A percentile compares a stretch with the other conserved stretches of the same genome.
Evolutionary conservation across 2,329 filamentous ascomycete species (phyloP).

Genomic region (Neopestalotiopsis sp.): DNA sequence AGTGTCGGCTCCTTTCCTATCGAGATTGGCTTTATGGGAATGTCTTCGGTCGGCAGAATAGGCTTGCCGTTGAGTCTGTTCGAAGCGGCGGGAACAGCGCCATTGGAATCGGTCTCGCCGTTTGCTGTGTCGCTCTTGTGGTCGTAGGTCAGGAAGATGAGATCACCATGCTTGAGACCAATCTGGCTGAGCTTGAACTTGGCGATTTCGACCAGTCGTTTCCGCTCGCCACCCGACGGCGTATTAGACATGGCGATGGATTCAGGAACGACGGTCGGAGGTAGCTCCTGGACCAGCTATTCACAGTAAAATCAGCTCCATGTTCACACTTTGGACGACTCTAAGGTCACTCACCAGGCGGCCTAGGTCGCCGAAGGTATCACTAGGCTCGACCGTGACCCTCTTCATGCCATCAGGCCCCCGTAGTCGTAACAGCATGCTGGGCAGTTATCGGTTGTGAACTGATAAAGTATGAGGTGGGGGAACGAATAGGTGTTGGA

Average conservation of each 20-base stretch:
- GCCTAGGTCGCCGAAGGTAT: conserved; percentile 71
- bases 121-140: conserved; percentile 54
- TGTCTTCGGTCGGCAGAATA: conserved; percentile 70
- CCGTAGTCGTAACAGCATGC: conserved; percentile 85
- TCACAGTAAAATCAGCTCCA: not conserved
- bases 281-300: conserved; percentile 64
- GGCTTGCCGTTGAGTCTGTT: conserved; percentile 81
- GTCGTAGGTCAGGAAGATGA: conserved; percentile 85
- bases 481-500: not conserved
- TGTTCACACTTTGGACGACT: not conserved
- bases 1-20: conserved; percentile 57
- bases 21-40: conserved; percentile 64
- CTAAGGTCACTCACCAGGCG: conserved; percentile 46
- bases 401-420: conserved; percentile 94
- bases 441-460: conserved; percentile 29
- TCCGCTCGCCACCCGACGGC: conserved; percentile 62
- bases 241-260: conserved; percentile 67
- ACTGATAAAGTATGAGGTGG: not conserved
- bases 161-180: conserved; percentile 78
- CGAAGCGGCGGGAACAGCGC: conserved; percentile 47
- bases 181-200: conserved; percentile 62
- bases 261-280: conserved; percentile 63
- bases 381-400: conserved; percentile 74
- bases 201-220: conserved; percentile 62
- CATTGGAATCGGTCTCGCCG: conserved; percentile 45